Conservation (phyloP, 495 filamentous ascomycete genomes). For the Tuber indicum region DNA sequence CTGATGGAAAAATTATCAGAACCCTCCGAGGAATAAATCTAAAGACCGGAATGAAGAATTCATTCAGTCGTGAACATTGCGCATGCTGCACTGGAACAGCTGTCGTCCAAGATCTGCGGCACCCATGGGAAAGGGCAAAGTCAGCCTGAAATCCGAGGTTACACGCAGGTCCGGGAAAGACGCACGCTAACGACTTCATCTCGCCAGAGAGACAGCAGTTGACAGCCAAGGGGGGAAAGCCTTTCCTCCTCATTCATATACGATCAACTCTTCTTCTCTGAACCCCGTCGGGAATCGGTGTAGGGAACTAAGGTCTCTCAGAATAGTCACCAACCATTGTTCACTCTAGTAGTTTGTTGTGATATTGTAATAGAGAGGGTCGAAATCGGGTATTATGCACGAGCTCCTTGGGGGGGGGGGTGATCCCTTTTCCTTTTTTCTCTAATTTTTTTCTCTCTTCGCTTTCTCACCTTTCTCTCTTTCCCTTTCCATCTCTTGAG, state of each 20-base stretch:
- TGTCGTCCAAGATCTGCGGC: slow-evolving; percentile 38
- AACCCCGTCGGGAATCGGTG: background rate
- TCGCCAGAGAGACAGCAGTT: slow-evolving; percentile 16
- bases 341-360: no score
- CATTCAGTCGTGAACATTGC: slow-evolving; percentile 25
- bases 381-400: background rate
- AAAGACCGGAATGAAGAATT: slow-evolving; percentile 18
- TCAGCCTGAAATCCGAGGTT: slow-evolving; percentile 34
- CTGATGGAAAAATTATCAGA: slow-evolving; percentile 7
- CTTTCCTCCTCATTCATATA: background rate
- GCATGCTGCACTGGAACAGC: slow-evolving; percentile 26
- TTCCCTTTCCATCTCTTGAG: background rate
- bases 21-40: slow-evolving; percentile 13
- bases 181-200: slow-evolving; percentile 34
- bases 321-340: background rate
- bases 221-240: background rate
- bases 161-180: slow-evolving; percentile 35
- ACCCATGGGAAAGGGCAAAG: slow-evolving; percentile 26
- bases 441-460: background rate
- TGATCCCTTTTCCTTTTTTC: background rate
- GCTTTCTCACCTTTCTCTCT: background rate
- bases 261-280: background rate
- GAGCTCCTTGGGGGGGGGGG: background rate
- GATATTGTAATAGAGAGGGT: background rate
- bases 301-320: background rate